A percentile compares a stretch with the other conserved stretches of the same genome.
These are phyloP conservation scores for Dryas octopetala DNA, from an alignment of 306 rosid genomes.

Conservation along the genomic window DNA sequence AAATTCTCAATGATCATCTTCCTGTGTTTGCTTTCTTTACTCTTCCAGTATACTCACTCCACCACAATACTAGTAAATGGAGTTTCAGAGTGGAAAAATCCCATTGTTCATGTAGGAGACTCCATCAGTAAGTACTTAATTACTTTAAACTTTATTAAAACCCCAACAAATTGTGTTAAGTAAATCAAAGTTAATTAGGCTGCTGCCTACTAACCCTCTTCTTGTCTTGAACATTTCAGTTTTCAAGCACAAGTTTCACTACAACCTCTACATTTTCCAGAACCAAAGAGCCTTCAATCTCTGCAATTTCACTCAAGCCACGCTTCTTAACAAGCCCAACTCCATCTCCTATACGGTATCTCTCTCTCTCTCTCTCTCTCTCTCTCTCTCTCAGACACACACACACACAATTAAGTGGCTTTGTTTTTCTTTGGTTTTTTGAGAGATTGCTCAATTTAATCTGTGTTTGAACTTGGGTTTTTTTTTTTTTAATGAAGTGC, in stretches of 20 bases:
- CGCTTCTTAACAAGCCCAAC: slow-evolving; percentile 61
- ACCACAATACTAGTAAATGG: slow-evolving; percentile 70
- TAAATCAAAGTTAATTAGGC: neutral
- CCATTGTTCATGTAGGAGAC: slow-evolving; percentile 75
- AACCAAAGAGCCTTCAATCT: slow-evolving; percentile 62
- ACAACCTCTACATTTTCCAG: slow-evolving; percentile 89
- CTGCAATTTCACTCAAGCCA: slow-evolving; percentile 81
- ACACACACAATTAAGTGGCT: neutral
- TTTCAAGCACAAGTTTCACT: slow-evolving; percentile 72
- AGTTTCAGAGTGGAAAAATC: slow-evolving; percentile 74
- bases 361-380: slow-evolving; percentile 5
- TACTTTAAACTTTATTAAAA: neutral
- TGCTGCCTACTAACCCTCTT: neutral
- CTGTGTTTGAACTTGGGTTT: slow-evolving; percentile 8
- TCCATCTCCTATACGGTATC: slow-evolving; percentile 62
- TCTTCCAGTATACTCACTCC: slow-evolving; percentile 55
- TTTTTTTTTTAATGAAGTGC: neutral
- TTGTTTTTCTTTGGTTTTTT: neutral
- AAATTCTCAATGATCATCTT: slow-evolving; percentile 48
- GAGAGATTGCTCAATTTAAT: neutral
- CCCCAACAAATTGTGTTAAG: neutral
- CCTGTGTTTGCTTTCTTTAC: slow-evolving; percentile 30
- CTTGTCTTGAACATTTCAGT: slow-evolving; percentile 34
- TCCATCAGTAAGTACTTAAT: slow-evolving; percentile 59
- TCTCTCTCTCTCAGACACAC: neutral